Conservation (phyloP, 73 alveolate genomes). For the Stentor coeruleus region DNA sequence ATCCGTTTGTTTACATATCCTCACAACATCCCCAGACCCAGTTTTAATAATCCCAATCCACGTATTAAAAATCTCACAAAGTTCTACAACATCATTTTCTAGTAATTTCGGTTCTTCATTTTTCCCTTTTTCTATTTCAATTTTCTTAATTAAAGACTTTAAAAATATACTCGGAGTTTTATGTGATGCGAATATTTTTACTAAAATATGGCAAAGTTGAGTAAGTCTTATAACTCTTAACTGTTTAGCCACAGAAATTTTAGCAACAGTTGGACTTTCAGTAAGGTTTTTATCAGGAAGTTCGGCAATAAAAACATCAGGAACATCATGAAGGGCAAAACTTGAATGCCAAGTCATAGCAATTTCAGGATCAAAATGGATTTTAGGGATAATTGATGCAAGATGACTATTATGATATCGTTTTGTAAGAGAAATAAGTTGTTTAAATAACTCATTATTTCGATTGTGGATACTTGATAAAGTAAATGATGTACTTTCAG, state of each 20-base stretch:
- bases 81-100: slow-evolving; percentile 10
- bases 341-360: slow-evolving; percentile 5
- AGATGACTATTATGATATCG: neutral
- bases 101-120: neutral
- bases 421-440: neutral
- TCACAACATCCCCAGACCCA: slow-evolving; percentile 10
- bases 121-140: neutral
- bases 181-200: neutral
- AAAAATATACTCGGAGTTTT: slow-evolving; percentile 17
- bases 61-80: neutral
- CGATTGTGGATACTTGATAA: neutral
- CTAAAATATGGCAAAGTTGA: neutral
- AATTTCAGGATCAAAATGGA: neutral
- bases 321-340: slow-evolving; percentile 10
- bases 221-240: neutral
- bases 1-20: neutral
- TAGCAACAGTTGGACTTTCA: neutral
- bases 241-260: neutral
- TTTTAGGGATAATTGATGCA: neutral
- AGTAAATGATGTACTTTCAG: neutral
- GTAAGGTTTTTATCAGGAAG: neutral
- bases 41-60: slow-evolving; percentile 8
- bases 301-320: neutral
- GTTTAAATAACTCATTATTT: neutral
- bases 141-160: neutral